Evolutionary conservation across 2,329 filamentous ascomycete genomes (phyloP).

Genomic region (Pseudocercospora fijiensis): DNA sequence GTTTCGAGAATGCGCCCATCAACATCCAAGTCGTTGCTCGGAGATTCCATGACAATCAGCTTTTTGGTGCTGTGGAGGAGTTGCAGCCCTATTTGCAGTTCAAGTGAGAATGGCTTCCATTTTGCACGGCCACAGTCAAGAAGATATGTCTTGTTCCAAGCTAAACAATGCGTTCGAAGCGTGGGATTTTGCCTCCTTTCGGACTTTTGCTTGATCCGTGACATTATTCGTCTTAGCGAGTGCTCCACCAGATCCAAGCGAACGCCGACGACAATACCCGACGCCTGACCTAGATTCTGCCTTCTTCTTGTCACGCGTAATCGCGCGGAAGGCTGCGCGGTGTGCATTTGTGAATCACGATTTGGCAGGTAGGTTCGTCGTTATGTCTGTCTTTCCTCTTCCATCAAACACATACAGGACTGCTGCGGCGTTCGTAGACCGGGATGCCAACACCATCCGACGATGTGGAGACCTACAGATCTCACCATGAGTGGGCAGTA

Average conservation of each 20-base stretch:
- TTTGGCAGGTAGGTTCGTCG: neutral
- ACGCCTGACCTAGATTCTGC: neutral
- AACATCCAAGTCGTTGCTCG: slow-evolving; percentile 23
- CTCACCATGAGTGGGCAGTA: neutral
- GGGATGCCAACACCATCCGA: neutral
- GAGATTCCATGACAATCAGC: slow-evolving; percentile 21
- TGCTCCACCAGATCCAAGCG: neutral
- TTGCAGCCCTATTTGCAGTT: slow-evolving; percentile 20
- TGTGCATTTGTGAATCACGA: neutral
- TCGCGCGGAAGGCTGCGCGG: neutral
- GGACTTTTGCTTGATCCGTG: neutral
- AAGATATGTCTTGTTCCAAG: neutral
- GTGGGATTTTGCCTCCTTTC: neutral
- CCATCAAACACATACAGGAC: neutral
- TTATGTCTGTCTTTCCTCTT: neutral
- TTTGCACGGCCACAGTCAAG: neutral
- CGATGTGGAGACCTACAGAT: neutral
- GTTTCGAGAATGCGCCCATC: slow-evolving; percentile 22
- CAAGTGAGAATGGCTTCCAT: neutral
- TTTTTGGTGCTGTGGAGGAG: slow-evolving; percentile 21
- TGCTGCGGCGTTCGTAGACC: no score
- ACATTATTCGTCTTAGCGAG: neutral
- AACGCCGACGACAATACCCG: neutral
- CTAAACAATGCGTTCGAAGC: neutral
- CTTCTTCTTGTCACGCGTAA: neutral